Conservation (phyloP, 352 stramenopile genomes). For the Phytophthora pluvialis region DNA sequence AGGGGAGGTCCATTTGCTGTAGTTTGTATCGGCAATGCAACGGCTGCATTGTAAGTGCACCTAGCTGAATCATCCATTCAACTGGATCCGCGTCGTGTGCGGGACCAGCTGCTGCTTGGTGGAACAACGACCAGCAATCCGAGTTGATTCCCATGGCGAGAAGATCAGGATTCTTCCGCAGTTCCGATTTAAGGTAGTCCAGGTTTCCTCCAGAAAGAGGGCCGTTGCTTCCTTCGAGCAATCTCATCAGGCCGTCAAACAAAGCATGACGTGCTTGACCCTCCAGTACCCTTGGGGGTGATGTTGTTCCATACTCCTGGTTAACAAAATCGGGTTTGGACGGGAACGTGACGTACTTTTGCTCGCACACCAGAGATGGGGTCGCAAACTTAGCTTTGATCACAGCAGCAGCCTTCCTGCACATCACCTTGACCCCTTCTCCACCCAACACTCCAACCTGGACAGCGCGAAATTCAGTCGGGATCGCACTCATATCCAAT, state of each 20-base stretch:
- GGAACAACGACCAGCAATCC: slow-evolving; percentile 23
- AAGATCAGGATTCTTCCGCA: slow-evolving; percentile 20
- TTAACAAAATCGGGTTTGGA: slow-evolving; percentile 22
- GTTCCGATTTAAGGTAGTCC: slow-evolving; percentile 4
- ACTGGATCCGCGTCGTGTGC: slow-evolving; percentile 33
- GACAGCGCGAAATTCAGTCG: not conserved
- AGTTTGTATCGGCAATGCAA: slow-evolving; percentile 15
- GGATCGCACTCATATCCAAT: slow-evolving; percentile 14
- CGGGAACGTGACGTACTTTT: slow-evolving; percentile 27
- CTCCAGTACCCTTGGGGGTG: not conserved
- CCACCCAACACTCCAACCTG: slow-evolving; percentile 4
- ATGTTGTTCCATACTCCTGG: slow-evolving; percentile 22
- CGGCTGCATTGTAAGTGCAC: slow-evolving; percentile 22
- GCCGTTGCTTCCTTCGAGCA: slow-evolving; percentile 19
- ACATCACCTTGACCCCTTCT: slow-evolving; percentile 7
- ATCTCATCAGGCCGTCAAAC: slow-evolving; percentile 13
- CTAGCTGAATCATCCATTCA: slow-evolving; percentile 50
- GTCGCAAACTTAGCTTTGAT: slow-evolving; percentile 32
- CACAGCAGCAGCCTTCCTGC: slow-evolving; percentile 15
- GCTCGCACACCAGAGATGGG: slow-evolving; percentile 2
- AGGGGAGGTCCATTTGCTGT: not conserved
- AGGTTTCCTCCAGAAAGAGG: slow-evolving; percentile 13
- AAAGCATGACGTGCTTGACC: not conserved
- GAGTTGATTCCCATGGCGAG: slow-evolving; percentile 6
- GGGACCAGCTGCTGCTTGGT: slow-evolving; percentile 31